Percentiles rank a stretch among this genome's conserved stretches.
phyloP scores from a whole-genome alignment of 257 asterid genomes.

The Rubia yunnanensis region DNA sequence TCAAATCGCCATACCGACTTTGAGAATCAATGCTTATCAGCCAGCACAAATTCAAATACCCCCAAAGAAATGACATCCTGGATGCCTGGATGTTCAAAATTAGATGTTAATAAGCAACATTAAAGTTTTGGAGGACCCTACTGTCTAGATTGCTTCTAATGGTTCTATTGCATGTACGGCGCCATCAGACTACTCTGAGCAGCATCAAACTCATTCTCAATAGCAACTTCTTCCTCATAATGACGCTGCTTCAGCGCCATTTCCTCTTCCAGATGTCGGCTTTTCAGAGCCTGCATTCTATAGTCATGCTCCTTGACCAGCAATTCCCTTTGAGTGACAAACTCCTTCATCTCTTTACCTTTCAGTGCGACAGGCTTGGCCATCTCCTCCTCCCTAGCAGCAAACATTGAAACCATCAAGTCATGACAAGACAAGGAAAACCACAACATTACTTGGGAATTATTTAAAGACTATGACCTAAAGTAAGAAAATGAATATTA shows the following conservation, averaged over 20 bases:
- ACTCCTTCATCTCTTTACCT: slow-evolving; percentile 37
- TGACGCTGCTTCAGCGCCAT: slow-evolving; percentile 29
- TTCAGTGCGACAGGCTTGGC: slow-evolving; percentile 31
- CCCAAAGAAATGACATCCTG: no score
- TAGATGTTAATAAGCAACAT: background rate
- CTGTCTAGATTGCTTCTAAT: background rate
- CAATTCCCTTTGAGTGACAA: slow-evolving; percentile 19
- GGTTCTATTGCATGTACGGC: slow-evolving; percentile 15
- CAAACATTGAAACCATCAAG: background rate
- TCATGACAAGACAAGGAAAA: background rate
- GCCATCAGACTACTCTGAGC: slow-evolving; percentile 25
- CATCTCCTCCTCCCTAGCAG: slow-evolving; percentile 35
- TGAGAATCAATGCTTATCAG: no score
- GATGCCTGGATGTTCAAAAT: background rate
- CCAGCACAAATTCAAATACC: no score
- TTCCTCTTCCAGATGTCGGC: slow-evolving; percentile 20
- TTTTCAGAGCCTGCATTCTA: slow-evolving; percentile 25
- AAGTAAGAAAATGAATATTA: slow-evolving; percentile 18
- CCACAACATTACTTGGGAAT: background rate
- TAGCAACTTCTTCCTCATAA: slow-evolving; percentile 30
- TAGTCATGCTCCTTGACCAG: slow-evolving; percentile 31
- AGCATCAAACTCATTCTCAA: slow-evolving; percentile 37
- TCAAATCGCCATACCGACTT: no score
- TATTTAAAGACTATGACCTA: background rate
- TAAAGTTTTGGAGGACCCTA: background rate